Conservation (phyloP, 2,329 filamentous ascomycete species). For the Colletotrichum ledebouriae region DNA sequence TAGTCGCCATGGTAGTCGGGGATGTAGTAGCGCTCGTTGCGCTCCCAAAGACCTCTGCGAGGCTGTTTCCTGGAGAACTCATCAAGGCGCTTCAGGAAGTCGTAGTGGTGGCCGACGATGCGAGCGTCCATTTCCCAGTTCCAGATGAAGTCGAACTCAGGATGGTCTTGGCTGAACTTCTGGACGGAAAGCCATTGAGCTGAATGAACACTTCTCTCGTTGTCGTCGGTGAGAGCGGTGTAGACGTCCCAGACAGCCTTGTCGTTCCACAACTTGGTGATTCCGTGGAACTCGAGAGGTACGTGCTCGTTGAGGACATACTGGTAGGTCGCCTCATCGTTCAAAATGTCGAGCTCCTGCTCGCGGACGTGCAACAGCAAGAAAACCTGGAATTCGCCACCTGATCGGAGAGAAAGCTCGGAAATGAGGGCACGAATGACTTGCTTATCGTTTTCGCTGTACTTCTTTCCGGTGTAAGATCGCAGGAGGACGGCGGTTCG, state of each 20-base stretch:
- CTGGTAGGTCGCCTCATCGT: conserved; percentile 70
- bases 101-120: conserved; percentile 85
- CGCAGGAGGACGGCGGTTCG: conserved; percentile 83
- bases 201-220: conserved; percentile 67
- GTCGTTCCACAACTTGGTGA: conserved; percentile 82
- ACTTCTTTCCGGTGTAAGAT: conserved; percentile 80
- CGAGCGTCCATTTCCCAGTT: conserved; percentile 90
- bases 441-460: conserved; percentile 83
- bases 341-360: conserved; percentile 68
- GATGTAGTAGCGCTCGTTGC: conserved; percentile 80
- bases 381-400: conserved; percentile 85
- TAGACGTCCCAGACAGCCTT: conserved; percentile 82
- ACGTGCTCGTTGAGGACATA: conserved; percentile 72
- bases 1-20: conserved; percentile 77
- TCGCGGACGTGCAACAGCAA: conserved; percentile 85
- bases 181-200: conserved; percentile 81
- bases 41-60: conserved; percentile 80
- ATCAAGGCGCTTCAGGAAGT: conserved; percentile 76
- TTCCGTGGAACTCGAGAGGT: conserved; percentile 77
- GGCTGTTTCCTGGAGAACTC: conserved; percentile 77
- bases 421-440: conserved; percentile 83
- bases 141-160: conserved; percentile 86
- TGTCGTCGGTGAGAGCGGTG: conserved; percentile 75
- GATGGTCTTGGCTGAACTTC: conserved; percentile 80
- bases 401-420: conserved; percentile 80